Evolutionary conservation across 805 yeast species (phyloP).

Genomic region (Monosporozyma yasuniensis): DNA sequence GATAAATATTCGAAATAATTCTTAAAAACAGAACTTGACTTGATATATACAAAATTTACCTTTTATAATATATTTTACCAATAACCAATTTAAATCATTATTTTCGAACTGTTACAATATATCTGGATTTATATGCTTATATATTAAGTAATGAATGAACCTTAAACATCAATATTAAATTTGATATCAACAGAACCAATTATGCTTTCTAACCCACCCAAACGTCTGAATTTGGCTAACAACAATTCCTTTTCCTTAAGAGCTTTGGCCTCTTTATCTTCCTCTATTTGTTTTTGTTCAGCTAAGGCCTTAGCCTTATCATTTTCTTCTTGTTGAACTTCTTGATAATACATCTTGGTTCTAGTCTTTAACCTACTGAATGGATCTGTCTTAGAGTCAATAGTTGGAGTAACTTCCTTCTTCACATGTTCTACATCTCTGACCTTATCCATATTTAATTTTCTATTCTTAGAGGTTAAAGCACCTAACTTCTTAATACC

Average conservation of each 20-base stretch:
- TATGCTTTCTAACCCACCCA: constrained; percentile 50
- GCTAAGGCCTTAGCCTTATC: constrained; percentile 51
- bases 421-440: constrained; percentile 69
- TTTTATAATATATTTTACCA: neutral
- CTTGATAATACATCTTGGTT: constrained; percentile 69
- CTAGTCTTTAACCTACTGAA: constrained; percentile 83
- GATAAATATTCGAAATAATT: too few species aligned
- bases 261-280: constrained; percentile 35
- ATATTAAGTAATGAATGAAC: neutral
- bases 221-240: constrained; percentile 45
- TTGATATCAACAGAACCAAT: constrained; percentile 36
- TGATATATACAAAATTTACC: too few species aligned
- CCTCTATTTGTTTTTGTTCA: constrained; percentile 35
- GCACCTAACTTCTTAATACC: constrained; percentile 47
- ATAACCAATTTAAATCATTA: neutral
- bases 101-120: neutral
- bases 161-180: constrained; percentile 31
- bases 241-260: constrained; percentile 39
- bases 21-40: too few species aligned
- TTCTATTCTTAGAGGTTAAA: constrained; percentile 80
- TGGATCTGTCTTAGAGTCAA: constrained; percentile 56
- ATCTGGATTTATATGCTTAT: neutral
- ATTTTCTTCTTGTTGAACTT: constrained; percentile 45
- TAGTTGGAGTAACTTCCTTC: constrained; percentile 31
- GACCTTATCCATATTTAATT: constrained; percentile 63